Evolutionary conservation across 1,139 yeast species (phyloP).

Genomic region (Sugiyamaella xylanicola): DNA sequence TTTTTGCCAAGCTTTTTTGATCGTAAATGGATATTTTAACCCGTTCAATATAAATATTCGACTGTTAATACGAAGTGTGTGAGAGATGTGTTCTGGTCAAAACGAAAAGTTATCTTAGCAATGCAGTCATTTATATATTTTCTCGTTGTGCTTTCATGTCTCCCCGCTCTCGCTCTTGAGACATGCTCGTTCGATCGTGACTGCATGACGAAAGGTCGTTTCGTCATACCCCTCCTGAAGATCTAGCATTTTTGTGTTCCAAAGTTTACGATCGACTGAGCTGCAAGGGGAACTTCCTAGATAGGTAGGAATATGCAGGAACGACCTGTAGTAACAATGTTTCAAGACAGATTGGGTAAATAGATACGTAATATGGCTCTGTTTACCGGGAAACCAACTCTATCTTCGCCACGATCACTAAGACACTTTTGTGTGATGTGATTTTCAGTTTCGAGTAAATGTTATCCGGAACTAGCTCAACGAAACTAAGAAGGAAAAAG

Average conservation of each 20-base stretch:
- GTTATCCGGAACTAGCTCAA: not conserved
- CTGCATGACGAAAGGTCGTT: not conserved
- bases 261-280: not conserved
- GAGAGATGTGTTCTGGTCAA: too few relatives aligned
- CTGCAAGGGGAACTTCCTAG: constrained; percentile 4
- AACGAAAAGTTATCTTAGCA: too few relatives aligned
- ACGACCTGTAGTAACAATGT: constrained; percentile 1
- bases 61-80: too few relatives aligned
- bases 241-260: constrained; percentile 1
- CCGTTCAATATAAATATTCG: too few relatives aligned
- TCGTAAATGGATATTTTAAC: too few relatives aligned
- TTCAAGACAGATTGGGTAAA: constrained; percentile 6
- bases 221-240: constrained; percentile 12
- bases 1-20: too few relatives aligned
- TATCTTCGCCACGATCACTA: not conserved
- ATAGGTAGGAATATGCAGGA: constrained; percentile 7
- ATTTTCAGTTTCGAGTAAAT: not conserved
- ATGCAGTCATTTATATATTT: not conserved
- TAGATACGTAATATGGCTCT: not conserved
- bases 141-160: not conserved
- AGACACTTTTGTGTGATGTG: not conserved
- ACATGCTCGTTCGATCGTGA: not conserved
- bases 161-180: not conserved
- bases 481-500: not conserved
- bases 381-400: not conserved